phyloP scores from a whole-genome alignment of 441 rosid species.

The Euphorbia celastroides region DNA sequence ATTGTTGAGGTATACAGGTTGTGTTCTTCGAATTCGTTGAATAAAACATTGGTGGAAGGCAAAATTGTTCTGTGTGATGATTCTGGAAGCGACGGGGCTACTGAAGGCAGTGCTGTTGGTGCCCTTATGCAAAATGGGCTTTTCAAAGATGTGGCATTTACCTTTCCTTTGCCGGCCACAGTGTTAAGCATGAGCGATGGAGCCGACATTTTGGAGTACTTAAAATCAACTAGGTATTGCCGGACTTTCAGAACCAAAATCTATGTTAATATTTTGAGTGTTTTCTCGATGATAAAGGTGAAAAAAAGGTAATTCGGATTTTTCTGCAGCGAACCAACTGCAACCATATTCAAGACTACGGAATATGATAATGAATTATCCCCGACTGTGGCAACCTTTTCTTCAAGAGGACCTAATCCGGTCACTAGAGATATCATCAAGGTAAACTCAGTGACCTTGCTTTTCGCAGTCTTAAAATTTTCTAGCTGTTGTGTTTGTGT shows the following conservation, averaged over 20 bases:
- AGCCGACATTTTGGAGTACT: slow-evolving; percentile 18
- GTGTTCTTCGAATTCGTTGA: slow-evolving; percentile 20
- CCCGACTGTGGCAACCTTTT: slow-evolving; percentile 36
- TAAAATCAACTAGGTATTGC: slow-evolving; percentile 29
- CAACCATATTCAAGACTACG: slow-evolving; percentile 29
- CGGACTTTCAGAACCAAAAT: no score
- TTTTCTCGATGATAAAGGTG: no score
- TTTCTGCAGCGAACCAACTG: slow-evolving; percentile 29
- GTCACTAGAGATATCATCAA: slow-evolving; percentile 39
- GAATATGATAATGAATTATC: slow-evolving; percentile 21
- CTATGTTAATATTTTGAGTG: no score
- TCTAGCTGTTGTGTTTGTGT: no score
- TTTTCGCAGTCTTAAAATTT: no score
- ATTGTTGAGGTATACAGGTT: slow-evolving; percentile 27
- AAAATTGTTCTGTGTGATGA: slow-evolving; percentile 56
- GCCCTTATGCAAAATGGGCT: slow-evolving; percentile 25
- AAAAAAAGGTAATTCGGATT: not conserved
- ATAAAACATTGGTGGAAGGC: slow-evolving; percentile 40
- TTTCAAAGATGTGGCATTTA: slow-evolving; percentile 18
- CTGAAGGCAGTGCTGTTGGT: slow-evolving; percentile 56
- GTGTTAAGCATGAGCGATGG: slow-evolving; percentile 16
- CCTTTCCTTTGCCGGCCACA: slow-evolving; percentile 28
- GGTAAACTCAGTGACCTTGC: no score
- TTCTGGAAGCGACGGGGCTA: slow-evolving; percentile 48
- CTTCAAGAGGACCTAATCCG: slow-evolving; percentile 53